Base-by-base conservation (phyloP, 2,329 filamentous ascomycete species). In the Colletotrichum sp. region DNA sequence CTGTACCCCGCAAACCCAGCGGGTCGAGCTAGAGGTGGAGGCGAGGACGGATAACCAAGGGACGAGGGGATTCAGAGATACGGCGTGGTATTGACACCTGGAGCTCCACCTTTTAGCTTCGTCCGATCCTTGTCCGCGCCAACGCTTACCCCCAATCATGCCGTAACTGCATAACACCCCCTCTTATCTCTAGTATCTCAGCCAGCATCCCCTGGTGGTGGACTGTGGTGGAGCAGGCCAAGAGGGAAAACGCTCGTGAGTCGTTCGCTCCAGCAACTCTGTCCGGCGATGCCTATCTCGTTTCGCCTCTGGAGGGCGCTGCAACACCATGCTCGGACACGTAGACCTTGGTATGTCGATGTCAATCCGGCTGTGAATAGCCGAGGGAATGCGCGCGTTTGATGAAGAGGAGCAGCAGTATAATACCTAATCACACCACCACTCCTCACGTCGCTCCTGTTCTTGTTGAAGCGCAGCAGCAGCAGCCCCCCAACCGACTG, bases 81-180 rank as follows among this genome's bases (percentile, higher is more conserved):
- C 63, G 63, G 70, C 63, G 34, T 61, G 26, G 48, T 68, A 63
- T 52, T 68, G 63, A 68, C 63, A 68, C 52, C 32, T 68, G 70
- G 70, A 72, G 70, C 70, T 72, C 70, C 70, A 72, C 70, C 70
- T 60, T 72, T 68, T 72, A 72, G 70, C 70, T 72, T 68, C 52
- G 52, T 61, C 64, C 36, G 34, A 72, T 68, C 64, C 70, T 68
- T 68, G 70, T 65, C 39, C 16, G 32, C 28, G 13, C 21, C 69
- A 32, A 39, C 28, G 26, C 63, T 72, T 66, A 68, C 39, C 52
- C 43, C 70, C 70, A n/a, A 28, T 67, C 30, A 71, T 65, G 36
- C 26, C 60, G 16, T 16, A 34, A 48, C 70, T 60, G 65, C 65
- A 68, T 26, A 36, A 12, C 21, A 36, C 14, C 65, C 43, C 65